phyloP scores from a whole-genome alignment of 2,329 filamentous ascomycete species.

The Penicillium sp. region DNA sequence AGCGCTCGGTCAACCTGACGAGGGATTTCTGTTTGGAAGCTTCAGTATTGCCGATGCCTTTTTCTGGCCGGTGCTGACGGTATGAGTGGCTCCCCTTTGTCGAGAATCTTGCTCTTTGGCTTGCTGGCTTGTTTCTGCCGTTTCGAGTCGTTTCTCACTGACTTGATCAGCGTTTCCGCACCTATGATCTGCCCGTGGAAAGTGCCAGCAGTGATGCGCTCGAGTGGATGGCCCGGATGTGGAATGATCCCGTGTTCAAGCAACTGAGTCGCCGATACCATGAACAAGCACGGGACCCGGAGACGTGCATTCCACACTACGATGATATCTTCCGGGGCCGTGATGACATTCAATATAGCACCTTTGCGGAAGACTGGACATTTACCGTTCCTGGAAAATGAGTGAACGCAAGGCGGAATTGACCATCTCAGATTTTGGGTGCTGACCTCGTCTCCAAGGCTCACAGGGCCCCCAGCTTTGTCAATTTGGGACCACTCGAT shows the following conservation, averaged over 20 bases:
- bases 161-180: conserved; percentile 27
- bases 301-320: conserved; percentile 25
- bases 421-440: too few relatives aligned
- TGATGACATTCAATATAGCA: conserved; percentile 22
- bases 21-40: conserved; percentile 33
- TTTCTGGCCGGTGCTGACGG: conserved; percentile 37
- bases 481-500: too few relatives aligned
- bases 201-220: conserved; percentile 23
- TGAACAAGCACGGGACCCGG: conserved; percentile 24
- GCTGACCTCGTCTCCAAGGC: too few relatives aligned
- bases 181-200: conserved; percentile 26
- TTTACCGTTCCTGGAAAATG: conserved; percentile 15
- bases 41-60: conserved; percentile 37
- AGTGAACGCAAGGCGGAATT: too few relatives aligned
- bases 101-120: background rate
- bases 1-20: conserved; percentile 22
- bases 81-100: conserved; percentile 8
- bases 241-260: conserved; percentile 25
- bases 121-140: background rate
- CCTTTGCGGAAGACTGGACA: conserved; percentile 26
- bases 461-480: too few relatives aligned
- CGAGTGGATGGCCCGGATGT: conserved; percentile 31
- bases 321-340: conserved; percentile 26
- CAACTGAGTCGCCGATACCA: conserved; percentile 22
- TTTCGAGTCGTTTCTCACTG: background rate